Evolutionary conservation across 2,329 filamentous ascomycete species (phyloP), one percentile per base, ranked within the genome.

Genomic region (Graphilbum sp.): DNA sequence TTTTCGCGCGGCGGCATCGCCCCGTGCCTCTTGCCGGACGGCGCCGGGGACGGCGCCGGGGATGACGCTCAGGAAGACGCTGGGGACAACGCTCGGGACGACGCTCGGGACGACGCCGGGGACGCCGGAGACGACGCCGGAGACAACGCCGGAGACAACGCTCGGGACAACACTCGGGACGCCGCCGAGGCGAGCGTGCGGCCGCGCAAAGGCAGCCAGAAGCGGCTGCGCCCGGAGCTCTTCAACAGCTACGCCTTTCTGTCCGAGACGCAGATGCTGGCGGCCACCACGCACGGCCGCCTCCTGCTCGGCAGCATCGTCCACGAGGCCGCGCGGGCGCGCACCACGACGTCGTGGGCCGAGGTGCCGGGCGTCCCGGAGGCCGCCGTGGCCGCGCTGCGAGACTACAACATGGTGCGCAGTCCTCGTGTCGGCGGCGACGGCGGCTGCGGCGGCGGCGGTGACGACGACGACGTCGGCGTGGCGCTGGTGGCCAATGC

Each of bases 221-320:
- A 36, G 19, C 21, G 37, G 18, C 12, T 32, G 15, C 41, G 45
- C 21, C 20, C 38, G 8, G 45, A 46, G n/a, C 16, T 45, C 29
- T 48, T 47, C 30, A 45, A 46, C 39, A 50, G 42, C 36, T 50
- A 54, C 52, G 78, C 79, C 39, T 72, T 87, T 50, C 69, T 86
- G 45, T 84, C 79, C 42, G 80, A 84, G 67, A 78, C 83, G 58
- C 70, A 78, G 41, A 82, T 86, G 52, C 73, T 85, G 43, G 79
- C 63, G 41, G 41, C 41, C 5, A 45, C 46, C 5, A 40, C 38
- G 9, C 31, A 37, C 9, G 46, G 48, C 10, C 32, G 43, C 6
- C 34, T 50, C 7, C 36, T 50, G n/a, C 36, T 44, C 0, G 48
- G 47, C 5, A 16, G 18, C 16, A 25, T 40, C 3, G 35, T 11